Evolutionary conservation across 345 rosid genomes (phyloP).

Genomic region (Citrus maxima): DNA sequence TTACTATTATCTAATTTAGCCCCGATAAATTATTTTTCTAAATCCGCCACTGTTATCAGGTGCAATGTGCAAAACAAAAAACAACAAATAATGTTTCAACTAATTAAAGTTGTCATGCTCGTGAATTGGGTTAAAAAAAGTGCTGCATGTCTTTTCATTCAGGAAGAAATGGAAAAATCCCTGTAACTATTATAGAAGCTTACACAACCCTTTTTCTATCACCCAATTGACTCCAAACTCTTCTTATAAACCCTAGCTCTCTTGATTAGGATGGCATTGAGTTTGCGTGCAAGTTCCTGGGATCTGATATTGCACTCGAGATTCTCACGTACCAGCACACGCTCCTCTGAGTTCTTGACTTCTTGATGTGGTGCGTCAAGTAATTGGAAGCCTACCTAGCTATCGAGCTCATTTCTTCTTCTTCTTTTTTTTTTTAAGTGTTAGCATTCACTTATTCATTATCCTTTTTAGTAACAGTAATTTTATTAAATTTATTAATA

Average conservation of each 20-base stretch:
- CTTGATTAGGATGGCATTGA: constrained; percentile 62
- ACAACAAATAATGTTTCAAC: too few relatives aligned
- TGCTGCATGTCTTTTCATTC: neutral
- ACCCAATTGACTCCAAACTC: constrained; percentile 1
- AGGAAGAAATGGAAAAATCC: neutral
- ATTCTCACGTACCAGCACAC: constrained; percentile 70
- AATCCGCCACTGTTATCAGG: too few relatives aligned
- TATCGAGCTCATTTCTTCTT: constrained; percentile 22
- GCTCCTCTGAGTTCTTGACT: constrained; percentile 92
- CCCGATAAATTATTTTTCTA: too few relatives aligned
- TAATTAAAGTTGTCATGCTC: neutral
- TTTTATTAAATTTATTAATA: too few relatives aligned
- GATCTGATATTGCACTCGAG: constrained; percentile 63
- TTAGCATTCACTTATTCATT: too few relatives aligned
- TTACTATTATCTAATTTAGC: too few relatives aligned
- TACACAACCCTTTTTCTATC: neutral
- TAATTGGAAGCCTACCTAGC: neutral
- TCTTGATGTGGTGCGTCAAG: constrained; percentile 59
- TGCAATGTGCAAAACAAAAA: too few relatives aligned
- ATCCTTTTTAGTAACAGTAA: too few relatives aligned
- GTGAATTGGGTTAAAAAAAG: neutral
- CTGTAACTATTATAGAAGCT: neutral
- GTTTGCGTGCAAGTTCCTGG: constrained; percentile 72
- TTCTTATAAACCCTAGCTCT: constrained; percentile 56
- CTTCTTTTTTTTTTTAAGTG: too few relatives aligned